phyloP scores from a whole-genome alignment of 2,329 filamentous ascomycete genomes.

The Apiospora marii region DNA sequence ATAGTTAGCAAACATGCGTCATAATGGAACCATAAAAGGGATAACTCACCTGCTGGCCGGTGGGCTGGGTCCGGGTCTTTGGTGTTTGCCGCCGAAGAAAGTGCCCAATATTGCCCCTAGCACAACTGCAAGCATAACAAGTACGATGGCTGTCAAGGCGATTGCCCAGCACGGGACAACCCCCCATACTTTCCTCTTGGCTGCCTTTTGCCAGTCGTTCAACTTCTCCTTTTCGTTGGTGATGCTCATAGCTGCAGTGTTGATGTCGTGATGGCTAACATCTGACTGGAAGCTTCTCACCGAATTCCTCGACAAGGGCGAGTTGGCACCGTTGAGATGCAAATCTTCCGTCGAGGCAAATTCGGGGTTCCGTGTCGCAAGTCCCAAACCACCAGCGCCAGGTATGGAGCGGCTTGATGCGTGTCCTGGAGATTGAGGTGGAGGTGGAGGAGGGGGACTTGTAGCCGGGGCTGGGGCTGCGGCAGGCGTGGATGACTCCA shows the following conservation, averaged over 20 bases:
- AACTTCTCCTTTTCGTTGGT: conserved; percentile 57
- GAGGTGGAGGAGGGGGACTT: conserved; percentile 29
- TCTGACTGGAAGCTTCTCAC: conserved; percentile 60
- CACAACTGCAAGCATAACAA: conserved; percentile 62
- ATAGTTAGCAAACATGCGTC: conserved; percentile 26
- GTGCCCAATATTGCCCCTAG: conserved; percentile 65
- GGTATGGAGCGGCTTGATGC: conserved; percentile 46
- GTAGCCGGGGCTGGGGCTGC: conserved; percentile 25
- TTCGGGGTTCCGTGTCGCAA: conserved; percentile 68
- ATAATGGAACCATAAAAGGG: background rate
- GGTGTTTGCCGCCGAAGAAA: conserved; percentile 43
- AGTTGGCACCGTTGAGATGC: conserved; percentile 40
- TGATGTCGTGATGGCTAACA: conserved; percentile 61
- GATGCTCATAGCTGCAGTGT: conserved; percentile 51
- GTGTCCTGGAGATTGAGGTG: conserved; percentile 17
- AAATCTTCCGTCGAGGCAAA: conserved; percentile 67
- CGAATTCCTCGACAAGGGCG: conserved; percentile 59
- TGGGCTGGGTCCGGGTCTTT: conserved; percentile 7
- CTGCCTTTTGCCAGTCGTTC: conserved; percentile 61
- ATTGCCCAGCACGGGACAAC: conserved; percentile 70
- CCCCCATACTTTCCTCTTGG: conserved; percentile 63
- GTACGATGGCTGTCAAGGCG: conserved; percentile 54
- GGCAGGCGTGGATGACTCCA: conserved; percentile 20
- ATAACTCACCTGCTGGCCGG: conserved; percentile 18
- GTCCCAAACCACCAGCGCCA: conserved; percentile 68